Percentiles rank a stretch among this genome's conserved stretches.
Conservation (phyloP, 1,284 basidiomycete genomes). For the Tausonia pullulans region DNA sequence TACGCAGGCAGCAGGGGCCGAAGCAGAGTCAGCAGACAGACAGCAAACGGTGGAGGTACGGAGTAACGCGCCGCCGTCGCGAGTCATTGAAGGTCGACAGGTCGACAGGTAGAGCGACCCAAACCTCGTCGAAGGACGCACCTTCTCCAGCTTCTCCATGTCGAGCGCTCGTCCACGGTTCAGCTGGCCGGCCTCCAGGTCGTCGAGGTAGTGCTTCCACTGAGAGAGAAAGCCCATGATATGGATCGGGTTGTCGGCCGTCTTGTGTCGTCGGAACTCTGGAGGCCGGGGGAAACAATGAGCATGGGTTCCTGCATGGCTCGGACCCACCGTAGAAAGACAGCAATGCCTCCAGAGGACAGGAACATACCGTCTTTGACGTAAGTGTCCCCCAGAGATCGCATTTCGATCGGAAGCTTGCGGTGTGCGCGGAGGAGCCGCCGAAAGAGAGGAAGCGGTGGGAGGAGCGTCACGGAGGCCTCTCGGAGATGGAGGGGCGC, state of each 20-base stretch:
- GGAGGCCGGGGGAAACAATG: background rate
- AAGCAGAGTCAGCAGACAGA: background rate
- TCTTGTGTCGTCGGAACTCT: slow-evolving; percentile 74
- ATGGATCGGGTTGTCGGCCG: slow-evolving; percentile 71
- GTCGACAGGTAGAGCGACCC: no score
- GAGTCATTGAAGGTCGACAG: no score
- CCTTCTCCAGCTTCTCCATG: slow-evolving; percentile 66
- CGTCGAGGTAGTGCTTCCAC: slow-evolving; percentile 83
- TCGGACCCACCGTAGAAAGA: background rate
- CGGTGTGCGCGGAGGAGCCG: slow-evolving; percentile 68
- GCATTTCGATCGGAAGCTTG: slow-evolving; percentile 63
- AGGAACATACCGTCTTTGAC: slow-evolving; percentile 58
- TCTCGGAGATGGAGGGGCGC: no score
- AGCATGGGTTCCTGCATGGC: no score
- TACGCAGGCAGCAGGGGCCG: background rate
- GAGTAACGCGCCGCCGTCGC: no score
- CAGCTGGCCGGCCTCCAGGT: slow-evolving; percentile 37
- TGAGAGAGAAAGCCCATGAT: slow-evolving; percentile 85
- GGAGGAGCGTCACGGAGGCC: no score
- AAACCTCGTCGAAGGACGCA: slow-evolving; percentile 26
- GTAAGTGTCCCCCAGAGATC: slow-evolving; percentile 74
- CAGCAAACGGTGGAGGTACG: no score
- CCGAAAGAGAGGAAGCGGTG: slow-evolving; percentile 47
- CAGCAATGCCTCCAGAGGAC: no score
- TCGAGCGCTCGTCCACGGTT: slow-evolving; percentile 61